Evolutionary conservation across 2,329 filamentous ascomycete genomes (phyloP).

Genomic region (Septoria linicola): DNA sequence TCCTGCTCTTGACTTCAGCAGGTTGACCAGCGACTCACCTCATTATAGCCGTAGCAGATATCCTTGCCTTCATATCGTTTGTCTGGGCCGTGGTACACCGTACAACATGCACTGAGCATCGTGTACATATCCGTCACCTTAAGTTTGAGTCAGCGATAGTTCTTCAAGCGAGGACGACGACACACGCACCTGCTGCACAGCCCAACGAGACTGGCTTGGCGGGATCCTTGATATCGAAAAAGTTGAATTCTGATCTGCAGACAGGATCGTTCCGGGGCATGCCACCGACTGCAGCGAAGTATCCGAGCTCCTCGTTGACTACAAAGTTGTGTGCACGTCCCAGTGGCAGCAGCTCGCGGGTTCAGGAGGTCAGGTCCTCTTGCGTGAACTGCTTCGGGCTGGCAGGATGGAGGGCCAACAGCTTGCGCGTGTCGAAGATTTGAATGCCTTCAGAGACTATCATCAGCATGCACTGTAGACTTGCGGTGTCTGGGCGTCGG

Average conservation of each 20-base stretch:
- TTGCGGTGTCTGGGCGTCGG: not conserved
- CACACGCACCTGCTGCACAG: constrained; percentile 6
- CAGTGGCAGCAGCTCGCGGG: constrained; percentile 1
- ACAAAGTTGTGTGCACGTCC: constrained; percentile 51
- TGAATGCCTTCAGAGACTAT: not conserved
- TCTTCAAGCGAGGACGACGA: no score
- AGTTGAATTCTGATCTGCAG: constrained; percentile 2
- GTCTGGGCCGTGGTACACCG: constrained; percentile 51
- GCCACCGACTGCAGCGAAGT: constrained; percentile 14
- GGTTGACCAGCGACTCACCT: no score
- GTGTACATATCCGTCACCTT: constrained; percentile 57
- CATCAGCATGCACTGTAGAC: not conserved
- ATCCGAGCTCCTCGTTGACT: constrained; percentile 46
- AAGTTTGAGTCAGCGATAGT: no score
- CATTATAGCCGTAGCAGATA: constrained; percentile 55
- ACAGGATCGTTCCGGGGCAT: constrained; percentile 7
- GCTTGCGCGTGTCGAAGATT: constrained; percentile 54
- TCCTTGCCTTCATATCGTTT: constrained; percentile 46
- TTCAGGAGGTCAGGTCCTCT: constrained; percentile 7
- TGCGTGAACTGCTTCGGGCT: constrained; percentile 42
- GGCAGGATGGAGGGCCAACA: constrained; percentile 49
- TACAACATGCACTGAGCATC: constrained; percentile 56
- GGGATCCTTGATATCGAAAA: constrained; percentile 8
- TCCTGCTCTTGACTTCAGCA: no score
- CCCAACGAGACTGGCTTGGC: not conserved